Base-by-base conservation (phyloP, 129 eudicot species). In the Rutidosis leptorrhynchoides region DNA sequence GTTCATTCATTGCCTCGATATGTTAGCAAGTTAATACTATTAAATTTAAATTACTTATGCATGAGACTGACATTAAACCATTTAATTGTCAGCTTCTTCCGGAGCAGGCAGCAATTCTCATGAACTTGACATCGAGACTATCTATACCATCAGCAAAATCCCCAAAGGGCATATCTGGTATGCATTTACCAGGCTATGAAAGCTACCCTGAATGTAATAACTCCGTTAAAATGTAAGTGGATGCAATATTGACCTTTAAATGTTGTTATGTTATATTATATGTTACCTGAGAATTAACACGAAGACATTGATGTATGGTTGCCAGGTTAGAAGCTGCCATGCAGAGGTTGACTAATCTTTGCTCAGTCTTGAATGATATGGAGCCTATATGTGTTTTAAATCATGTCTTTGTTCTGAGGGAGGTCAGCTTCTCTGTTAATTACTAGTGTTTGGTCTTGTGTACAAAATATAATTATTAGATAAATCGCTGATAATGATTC, bases 321-420 rank as follows among this genome's bases (percentile, higher is more conserved):
- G 69, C 61, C 85, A 94, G 99, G 99, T 79, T 94, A 81, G 99
- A 94, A 89, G 99, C 99, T 74, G 99, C 97, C 57, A 89, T 94
- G 99, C 99, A 94, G 83, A 86, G 99, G 81, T 74, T 89, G 84
- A 94, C 99, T 69, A 94, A 94, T 77, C 95, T 94, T 55, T 94
- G 99, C 78, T 94, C 99, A 1, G 90, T 94, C 64, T 72, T 94
- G 68, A 94, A 94, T 71, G 97, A 94, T 76, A 94, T 94, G 99
- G 99, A 94, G 82, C 99, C 99, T 73, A 94, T 94, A 76, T 94
- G 99, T 75, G 99, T 94, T 55, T 66, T 94, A 17, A 94, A 94
- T 79, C 99, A 94, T 71, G 99, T 89, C 52, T 94, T 94, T 64
- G 97, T 94, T 65, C 82, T 94, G 60, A 84, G 99, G 67, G 99